Evolutionary conservation across 495 filamentous ascomycete genomes (phyloP).

Genomic region (Podospora pseudopauciseta): DNA sequence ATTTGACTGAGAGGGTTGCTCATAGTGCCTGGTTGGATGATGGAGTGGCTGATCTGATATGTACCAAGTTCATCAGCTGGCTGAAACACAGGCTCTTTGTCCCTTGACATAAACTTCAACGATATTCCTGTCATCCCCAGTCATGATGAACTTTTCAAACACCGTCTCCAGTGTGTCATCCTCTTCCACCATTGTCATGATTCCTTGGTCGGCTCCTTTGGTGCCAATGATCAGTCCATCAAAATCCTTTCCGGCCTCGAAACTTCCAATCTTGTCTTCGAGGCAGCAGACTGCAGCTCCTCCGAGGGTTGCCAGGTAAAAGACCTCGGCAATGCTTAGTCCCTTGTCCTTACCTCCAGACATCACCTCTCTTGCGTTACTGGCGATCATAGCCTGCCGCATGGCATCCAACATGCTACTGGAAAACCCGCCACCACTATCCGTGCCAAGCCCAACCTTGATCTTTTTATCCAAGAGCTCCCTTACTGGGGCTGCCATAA

Average conservation of each 20-base stretch:
- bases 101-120: slow-evolving; percentile 49
- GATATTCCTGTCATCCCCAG: slow-evolving; percentile 63
- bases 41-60: background rate
- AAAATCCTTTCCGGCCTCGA: slow-evolving; percentile 59
- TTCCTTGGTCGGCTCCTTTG: slow-evolving; percentile 35
- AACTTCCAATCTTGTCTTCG: slow-evolving; percentile 53
- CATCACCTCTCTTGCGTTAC: slow-evolving; percentile 49
- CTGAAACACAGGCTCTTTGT: background rate
- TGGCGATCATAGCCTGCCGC: slow-evolving; percentile 59
- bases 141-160: slow-evolving; percentile 66
- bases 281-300: slow-evolving; percentile 61
- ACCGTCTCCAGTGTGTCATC: slow-evolving; percentile 44
- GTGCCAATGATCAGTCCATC: slow-evolving; percentile 58
- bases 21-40: background rate
- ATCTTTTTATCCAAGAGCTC: slow-evolving; percentile 55
- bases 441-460: slow-evolving; percentile 64
- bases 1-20: background rate
- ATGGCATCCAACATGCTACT: slow-evolving; percentile 57
- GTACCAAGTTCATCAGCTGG: background rate
- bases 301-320: slow-evolving; percentile 60
- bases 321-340: slow-evolving; percentile 51
- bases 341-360: slow-evolving; percentile 47
- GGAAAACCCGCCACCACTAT: slow-evolving; percentile 63
- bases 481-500: slow-evolving; percentile 58
- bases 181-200: slow-evolving; percentile 54